phyloP scores from a whole-genome alignment of 2,329 filamentous ascomycete genomes.

The Penicillium griseofulvum region DNA sequence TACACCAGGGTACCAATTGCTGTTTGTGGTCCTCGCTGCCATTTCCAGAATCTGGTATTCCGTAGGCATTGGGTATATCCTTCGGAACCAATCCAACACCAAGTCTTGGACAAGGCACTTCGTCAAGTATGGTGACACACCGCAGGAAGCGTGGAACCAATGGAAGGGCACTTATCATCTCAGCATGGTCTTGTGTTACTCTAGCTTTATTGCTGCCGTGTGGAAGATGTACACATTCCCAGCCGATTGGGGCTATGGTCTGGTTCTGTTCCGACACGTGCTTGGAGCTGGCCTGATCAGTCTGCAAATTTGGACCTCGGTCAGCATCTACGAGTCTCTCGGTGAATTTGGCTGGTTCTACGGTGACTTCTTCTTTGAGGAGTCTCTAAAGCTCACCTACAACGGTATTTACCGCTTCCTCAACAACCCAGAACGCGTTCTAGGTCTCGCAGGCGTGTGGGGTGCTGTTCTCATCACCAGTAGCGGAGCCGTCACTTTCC shows the following conservation, averaged over 20 bases:
- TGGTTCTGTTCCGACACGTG: conserved; percentile 81
- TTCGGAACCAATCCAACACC: conserved; percentile 80
- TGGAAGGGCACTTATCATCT: conserved; percentile 97
- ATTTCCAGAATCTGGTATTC: conserved; percentile 90
- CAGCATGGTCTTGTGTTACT: conserved; percentile 85
- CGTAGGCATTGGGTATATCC: conserved; percentile 78
- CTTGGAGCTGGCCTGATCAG: conserved; percentile 76
- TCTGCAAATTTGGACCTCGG: conserved; percentile 86
- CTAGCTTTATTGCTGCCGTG: conserved; percentile 82
- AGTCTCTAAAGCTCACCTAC: conserved; percentile 84
- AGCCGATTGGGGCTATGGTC: conserved; percentile 80
- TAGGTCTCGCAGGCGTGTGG: conserved; percentile 94
- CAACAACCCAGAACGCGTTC: conserved; percentile 93
- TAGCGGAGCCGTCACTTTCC: conserved; percentile 79
- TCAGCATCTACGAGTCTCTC: conserved; percentile 90
- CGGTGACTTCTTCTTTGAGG: conserved; percentile 96
- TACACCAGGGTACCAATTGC: conserved; percentile 68
- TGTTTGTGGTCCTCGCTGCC: conserved; percentile 79
- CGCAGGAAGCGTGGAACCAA: conserved; percentile 90
- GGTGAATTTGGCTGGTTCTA: conserved; percentile 99
- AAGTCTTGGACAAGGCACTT: conserved; percentile 98
- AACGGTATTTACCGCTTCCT: conserved; percentile 96
- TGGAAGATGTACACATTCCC: conserved; percentile 97
- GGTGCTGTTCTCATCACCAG: conserved; percentile 90
- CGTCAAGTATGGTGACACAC: conserved; percentile 89